Percentiles rank a stretch among this genome's conserved stretches.
Conservation (phyloP, 148 eudicot genomes). For the Chenopodium suecicum region DNA sequence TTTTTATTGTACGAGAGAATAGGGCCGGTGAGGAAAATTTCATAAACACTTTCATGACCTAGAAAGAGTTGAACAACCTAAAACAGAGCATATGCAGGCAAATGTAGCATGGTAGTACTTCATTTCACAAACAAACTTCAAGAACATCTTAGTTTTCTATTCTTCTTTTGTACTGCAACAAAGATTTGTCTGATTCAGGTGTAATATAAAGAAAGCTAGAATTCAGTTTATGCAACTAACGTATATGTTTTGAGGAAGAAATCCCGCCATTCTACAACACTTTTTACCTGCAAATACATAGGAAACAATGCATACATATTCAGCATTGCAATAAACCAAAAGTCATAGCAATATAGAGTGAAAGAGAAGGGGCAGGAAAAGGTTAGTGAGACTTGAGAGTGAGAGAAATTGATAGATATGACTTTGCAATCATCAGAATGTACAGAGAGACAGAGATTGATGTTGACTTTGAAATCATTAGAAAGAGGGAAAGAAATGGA, state of each 20-base stretch:
- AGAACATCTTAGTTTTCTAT: not conserved
- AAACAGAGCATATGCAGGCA: not conserved
- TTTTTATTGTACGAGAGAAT: not conserved
- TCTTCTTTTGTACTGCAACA: no score
- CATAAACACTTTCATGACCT: not conserved
- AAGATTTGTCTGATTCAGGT: not conserved
- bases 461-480: no score
- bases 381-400: not conserved
- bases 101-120: not conserved
- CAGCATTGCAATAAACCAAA: no score
- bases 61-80: not conserved
- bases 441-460: no score
- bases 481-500: no score
- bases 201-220: conserved; percentile 1
- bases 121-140: not conserved
- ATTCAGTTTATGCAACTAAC: conserved; percentile 39
- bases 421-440: no score
- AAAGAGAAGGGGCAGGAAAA: not conserved
- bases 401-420: no score
- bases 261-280: conserved; percentile 90
- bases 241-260: conserved; percentile 71
- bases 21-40: not conserved
- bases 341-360: not conserved
- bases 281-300: conserved; percentile 62
- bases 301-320: not conserved